Evolutionary conservation across 129 eudicot genomes (phyloP), one percentile per base, ranked within the genome.

Genomic region (Pseudognaphalium luteoalbum): DNA sequence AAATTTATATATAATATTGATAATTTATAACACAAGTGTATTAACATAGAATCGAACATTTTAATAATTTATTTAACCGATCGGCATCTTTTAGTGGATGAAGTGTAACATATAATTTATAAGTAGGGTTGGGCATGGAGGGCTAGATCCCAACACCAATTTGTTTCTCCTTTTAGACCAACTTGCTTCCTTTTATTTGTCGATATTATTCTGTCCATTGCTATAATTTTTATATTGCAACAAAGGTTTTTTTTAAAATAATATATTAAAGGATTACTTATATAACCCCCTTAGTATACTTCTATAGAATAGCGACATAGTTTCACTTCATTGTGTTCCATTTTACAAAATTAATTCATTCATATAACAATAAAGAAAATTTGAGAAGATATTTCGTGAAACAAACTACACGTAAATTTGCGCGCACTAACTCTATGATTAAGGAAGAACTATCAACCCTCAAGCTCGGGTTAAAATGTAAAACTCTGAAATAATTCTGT

Each of bases 81-180:
- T 57, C n/a, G 14, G 62, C 5, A 57, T 57, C 29, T 57, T 20
- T 54, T 54, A 54, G 60, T 54, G 60, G 60, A 54, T 54, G 8
- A 17, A 57, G 1, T 57, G 62, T 57, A 19, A 29, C 62, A 1
- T 25, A 25, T 25, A 25, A 25, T 25, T 7, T 20, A 11, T 57
- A 57, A 19, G 11, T 20, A 57, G 62, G 9, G 62, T 57, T 57
- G 62, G 29, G 12, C 25, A 56, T 57, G 62, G 62, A 57, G 62
- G 62, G 62, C 62, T 57, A 20, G 62, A 57, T 57, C 29, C 62
- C 62, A 57, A 57, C 62, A 57, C 28, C 62, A 57, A 57, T 57
- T 25, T 20, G 28, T 57, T 57, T 2, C 22, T 19, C 28, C 29
- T 57, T 57, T 57, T 21, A n/a, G 29, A 57, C 62, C 62, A 57